These are phyloP conservation scores for Cryphonectria naterciae DNA, from an alignment of 2,329 filamentous ascomycete species.

Conservation along the genomic window DNA sequence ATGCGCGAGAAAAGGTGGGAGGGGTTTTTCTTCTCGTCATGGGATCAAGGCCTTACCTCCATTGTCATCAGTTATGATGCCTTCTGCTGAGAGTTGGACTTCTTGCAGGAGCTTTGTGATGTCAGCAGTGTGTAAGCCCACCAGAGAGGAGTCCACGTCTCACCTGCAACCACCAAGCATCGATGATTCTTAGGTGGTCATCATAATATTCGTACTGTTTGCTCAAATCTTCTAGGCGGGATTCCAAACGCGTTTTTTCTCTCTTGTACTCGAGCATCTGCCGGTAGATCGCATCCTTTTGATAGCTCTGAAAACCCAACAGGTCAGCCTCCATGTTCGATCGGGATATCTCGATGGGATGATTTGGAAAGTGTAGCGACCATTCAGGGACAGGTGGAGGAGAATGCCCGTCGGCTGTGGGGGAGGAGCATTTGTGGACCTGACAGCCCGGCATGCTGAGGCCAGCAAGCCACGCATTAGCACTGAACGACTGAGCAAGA, in stretches of 20 bases:
- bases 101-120: conserved; percentile 63
- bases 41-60: conserved; percentile 43
- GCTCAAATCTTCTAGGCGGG: conserved; percentile 77
- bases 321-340: conserved; percentile 40
- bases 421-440: conserved; percentile 32
- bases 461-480: conserved; percentile 51
- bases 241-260: conserved; percentile 80
- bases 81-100: conserved; percentile 61
- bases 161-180: conserved; percentile 95
- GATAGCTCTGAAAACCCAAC: conserved; percentile 69
- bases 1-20: conserved; percentile 21
- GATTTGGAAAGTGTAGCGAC: conserved; percentile 33
- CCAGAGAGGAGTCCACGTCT: conserved; percentile 36
- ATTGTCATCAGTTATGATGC: conserved; percentile 49
- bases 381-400: conserved; percentile 26
- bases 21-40: neutral
- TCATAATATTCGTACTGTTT: conserved; percentile 83
- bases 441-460: conserved; percentile 46
- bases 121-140: conserved; percentile 34
- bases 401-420: conserved; percentile 27
- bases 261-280: conserved; percentile 99
- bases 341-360: conserved; percentile 32
- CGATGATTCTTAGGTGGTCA: conserved; percentile 87
- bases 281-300: conserved; percentile 95
- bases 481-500: conserved; percentile 40